These are phyloP conservation scores for Apiospora kogelbergensis DNA, from an alignment of 2,329 filamentous ascomycete species.

Conservation along the genomic window DNA sequence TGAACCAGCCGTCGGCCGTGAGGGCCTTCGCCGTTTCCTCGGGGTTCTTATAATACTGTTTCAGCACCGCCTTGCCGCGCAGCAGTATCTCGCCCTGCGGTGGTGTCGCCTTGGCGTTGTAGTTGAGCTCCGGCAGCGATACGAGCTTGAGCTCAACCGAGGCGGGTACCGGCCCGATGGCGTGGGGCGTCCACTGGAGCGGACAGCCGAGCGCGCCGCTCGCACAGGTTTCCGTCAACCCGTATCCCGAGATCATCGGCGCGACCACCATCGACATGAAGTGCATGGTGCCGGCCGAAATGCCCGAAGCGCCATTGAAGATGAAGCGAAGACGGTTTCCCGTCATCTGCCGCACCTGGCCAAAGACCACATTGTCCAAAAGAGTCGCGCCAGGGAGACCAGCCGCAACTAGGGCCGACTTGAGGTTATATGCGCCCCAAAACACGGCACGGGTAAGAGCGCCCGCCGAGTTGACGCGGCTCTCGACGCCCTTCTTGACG, in stretches of 20 bases:
- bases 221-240: slow-evolving; percentile 88
- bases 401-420: slow-evolving; percentile 56
- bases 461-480: slow-evolving; percentile 72
- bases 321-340: slow-evolving; percentile 86
- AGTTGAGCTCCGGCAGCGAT: slow-evolving; percentile 85
- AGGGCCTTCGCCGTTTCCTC: slow-evolving; percentile 79
- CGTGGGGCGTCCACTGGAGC: slow-evolving; percentile 74
- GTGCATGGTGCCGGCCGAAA: slow-evolving; percentile 81
- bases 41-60: slow-evolving; percentile 80
- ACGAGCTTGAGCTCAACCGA: slow-evolving; percentile 89
- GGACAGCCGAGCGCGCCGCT: slow-evolving; percentile 83
- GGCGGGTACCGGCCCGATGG: slow-evolving; percentile 76
- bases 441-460: slow-evolving; percentile 76
- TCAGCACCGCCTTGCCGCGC: slow-evolving; percentile 72
- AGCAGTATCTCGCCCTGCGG: slow-evolving; percentile 94
- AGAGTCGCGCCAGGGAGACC: slow-evolving; percentile 66
- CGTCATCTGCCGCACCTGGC: slow-evolving; percentile 85
- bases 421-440: slow-evolving; percentile 62
- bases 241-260: slow-evolving; percentile 93
- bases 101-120: slow-evolving; percentile 70
- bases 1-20: slow-evolving; percentile 91
- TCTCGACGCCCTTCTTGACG: slow-evolving; percentile 89
- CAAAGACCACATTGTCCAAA: slow-evolving; percentile 84
- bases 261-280: slow-evolving; percentile 92
- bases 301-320: slow-evolving; percentile 91